Conservation (phyloP, 768 basidiomycete species). For the Filobasidium floriforme region DNA sequence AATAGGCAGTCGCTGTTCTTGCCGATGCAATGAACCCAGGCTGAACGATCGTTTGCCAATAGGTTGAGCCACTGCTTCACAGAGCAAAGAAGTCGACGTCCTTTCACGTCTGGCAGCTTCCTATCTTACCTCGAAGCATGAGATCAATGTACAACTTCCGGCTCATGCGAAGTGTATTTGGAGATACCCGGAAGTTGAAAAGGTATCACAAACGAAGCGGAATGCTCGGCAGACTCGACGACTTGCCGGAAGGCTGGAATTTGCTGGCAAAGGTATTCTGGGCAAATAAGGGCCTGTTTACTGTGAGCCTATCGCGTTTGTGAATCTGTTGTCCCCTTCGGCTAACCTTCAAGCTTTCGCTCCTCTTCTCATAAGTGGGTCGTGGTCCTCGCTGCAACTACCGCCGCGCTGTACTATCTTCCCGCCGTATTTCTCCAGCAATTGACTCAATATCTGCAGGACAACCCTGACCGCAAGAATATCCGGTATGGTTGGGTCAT, state of each 20-base stretch:
- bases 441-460: constrained; percentile 61
- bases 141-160: constrained; percentile 47
- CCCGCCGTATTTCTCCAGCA: constrained; percentile 58
- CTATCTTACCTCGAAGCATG: constrained; percentile 67
- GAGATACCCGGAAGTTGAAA: constrained; percentile 31
- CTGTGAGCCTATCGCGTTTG: too few relatives aligned
- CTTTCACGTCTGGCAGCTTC: constrained; percentile 80
- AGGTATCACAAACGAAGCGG: constrained; percentile 14
- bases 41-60: too few relatives aligned
- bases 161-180: constrained; percentile 34
- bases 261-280: constrained; percentile 38
- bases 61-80: constrained; percentile 79
- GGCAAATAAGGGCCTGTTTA: constrained; percentile 33
- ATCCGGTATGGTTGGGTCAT: constrained; percentile 69
- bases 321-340: too few relatives aligned
- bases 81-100: constrained; percentile 66
- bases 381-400: constrained; percentile 35
- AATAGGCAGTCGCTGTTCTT: too few relatives aligned
- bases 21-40: too few relatives aligned
- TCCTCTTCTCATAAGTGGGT: too few relatives aligned
- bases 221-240: constrained; percentile 14
- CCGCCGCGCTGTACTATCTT: constrained; percentile 39
- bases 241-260: constrained; percentile 32
- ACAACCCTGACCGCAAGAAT: constrained; percentile 53
- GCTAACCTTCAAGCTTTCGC: too few relatives aligned